phyloP scores from a whole-genome alignment of 2,329 filamentous ascomycete genomes.

The Sporothrix phasma region DNA sequence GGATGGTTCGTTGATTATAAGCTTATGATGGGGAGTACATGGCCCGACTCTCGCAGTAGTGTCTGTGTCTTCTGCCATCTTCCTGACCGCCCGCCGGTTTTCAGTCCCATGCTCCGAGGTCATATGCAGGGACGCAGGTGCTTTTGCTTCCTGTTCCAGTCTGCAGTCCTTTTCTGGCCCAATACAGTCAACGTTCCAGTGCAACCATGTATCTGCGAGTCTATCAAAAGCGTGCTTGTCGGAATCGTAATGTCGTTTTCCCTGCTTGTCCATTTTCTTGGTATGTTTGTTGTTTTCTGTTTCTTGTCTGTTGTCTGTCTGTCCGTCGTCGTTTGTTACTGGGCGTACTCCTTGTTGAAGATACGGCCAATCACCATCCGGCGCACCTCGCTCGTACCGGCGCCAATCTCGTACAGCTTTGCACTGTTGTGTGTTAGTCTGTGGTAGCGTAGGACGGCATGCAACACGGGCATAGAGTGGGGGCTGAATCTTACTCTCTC shows the following conservation, averaged over 20 bases:
- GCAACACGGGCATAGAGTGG: too few species aligned
- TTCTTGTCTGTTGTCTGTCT: too few species aligned
- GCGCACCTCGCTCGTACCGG: slow-evolving; percentile 87
- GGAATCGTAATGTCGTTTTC: too few species aligned
- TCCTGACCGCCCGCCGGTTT: too few species aligned
- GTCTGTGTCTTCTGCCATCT: not conserved
- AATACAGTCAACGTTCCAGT: too few species aligned
- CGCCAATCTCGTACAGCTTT: slow-evolving; percentile 90
- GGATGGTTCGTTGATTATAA: not conserved
- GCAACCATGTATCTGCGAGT: too few species aligned
- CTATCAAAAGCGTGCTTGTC: not conserved
- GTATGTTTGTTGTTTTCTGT: not conserved
- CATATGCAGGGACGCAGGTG: too few species aligned
- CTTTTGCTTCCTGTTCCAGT: too few species aligned
- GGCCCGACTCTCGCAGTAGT: not conserved
- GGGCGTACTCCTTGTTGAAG: slow-evolving; percentile 76
- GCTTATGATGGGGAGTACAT: not conserved
- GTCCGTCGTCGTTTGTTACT: not conserved
- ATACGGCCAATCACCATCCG: slow-evolving; percentile 88
- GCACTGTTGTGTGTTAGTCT: slow-evolving; percentile 37
- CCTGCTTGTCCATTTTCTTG: too few species aligned
- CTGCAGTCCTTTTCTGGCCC: too few species aligned
- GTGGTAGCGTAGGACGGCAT: not conserved
- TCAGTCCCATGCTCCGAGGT: too few species aligned
- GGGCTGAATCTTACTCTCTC: slow-evolving; percentile 45